A percentile compares a stretch with the other conserved stretches of the same genome.
Evolutionary conservation across 106 monocot genomes (phyloP).

Genomic region (Allium sativum): DNA sequence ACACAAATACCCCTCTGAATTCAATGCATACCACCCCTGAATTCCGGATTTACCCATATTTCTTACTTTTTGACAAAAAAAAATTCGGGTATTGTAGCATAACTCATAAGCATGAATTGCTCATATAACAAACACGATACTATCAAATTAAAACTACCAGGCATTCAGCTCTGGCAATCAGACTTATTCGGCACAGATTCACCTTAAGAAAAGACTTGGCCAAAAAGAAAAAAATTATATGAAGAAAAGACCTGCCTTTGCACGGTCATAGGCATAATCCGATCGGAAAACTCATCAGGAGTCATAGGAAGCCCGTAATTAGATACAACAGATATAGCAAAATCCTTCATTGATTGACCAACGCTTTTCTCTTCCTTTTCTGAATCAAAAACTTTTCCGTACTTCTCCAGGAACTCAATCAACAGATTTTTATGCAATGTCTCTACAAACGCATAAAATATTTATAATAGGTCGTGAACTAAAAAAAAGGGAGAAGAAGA

Average conservation of each 20-base stretch:
- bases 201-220: no score
- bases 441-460: slow-evolving; percentile 17
- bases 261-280: slow-evolving; percentile 35
- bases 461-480: background rate
- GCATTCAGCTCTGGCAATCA: no score
- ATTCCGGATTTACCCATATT: no score
- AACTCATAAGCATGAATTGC: no score
- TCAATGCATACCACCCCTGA: no score
- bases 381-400: slow-evolving; percentile 35
- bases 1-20: no score
- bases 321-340: slow-evolving; percentile 28
- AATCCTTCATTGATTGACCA: slow-evolving; percentile 47
- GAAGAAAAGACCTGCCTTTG: slow-evolving; percentile 14
- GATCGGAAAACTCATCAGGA: slow-evolving; percentile 28
- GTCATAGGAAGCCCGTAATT: slow-evolving; percentile 46
- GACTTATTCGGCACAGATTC: no score
- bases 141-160: no score
- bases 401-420: slow-evolving; percentile 39
- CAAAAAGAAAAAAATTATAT: background rate
- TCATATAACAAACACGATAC: no score
- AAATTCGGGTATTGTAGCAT: no score
- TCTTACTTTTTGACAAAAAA: no score
- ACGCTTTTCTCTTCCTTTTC: slow-evolving; percentile 52
- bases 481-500: background rate
- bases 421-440: slow-evolving; percentile 30